Evolutionary conservation across 1,284 basidiomycete species (phyloP).

Genomic region (Grifola frondosa): DNA sequence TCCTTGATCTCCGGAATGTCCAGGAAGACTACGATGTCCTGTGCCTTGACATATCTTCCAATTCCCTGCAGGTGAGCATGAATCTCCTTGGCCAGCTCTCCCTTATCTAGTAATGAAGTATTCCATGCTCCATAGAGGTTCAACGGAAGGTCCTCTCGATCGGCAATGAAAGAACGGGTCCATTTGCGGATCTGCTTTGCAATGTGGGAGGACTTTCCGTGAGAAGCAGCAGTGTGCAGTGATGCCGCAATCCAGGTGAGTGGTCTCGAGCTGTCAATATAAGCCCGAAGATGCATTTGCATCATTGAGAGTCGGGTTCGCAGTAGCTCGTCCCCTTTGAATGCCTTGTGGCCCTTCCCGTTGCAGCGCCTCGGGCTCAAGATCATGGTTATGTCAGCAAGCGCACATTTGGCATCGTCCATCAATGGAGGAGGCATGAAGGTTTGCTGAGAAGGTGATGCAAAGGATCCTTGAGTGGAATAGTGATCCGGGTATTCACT

Average conservation of each 20-base stretch:
- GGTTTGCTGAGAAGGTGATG: too few relatives aligned
- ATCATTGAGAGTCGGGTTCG: constrained; percentile 9
- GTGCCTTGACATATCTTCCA: constrained; percentile 28
- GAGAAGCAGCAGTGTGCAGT: constrained; percentile 1
- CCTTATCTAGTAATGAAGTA: constrained; percentile 21
- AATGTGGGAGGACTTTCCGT: neutral
- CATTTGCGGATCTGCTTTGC: constrained; percentile 14
- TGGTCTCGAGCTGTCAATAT: neutral
- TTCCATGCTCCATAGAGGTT: constrained; percentile 24
- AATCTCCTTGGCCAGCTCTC: constrained; percentile 25
- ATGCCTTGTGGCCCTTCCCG: too few relatives aligned
- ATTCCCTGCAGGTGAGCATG: constrained; percentile 23
- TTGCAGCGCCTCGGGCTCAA: too few relatives aligned
- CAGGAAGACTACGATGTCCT: constrained; percentile 28
- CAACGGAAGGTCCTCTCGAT: constrained; percentile 17
- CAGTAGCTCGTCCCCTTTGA: constrained; percentile 4
- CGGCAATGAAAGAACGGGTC: constrained; percentile 19
- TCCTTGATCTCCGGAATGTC: constrained; percentile 8
- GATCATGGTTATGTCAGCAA: too few relatives aligned
- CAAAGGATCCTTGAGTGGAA: too few relatives aligned
- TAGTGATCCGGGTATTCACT: too few relatives aligned
- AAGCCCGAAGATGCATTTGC: constrained; percentile 9
- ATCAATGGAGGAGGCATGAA: too few relatives aligned
- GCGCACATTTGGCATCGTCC: too few relatives aligned
- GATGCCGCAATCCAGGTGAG: constrained; percentile 10